A percentile compares a stretch with the other conserved stretches of the same genome.
Conservation (phyloP, 306 rosid genomes). For the Gastrolobium bilobum region DNA sequence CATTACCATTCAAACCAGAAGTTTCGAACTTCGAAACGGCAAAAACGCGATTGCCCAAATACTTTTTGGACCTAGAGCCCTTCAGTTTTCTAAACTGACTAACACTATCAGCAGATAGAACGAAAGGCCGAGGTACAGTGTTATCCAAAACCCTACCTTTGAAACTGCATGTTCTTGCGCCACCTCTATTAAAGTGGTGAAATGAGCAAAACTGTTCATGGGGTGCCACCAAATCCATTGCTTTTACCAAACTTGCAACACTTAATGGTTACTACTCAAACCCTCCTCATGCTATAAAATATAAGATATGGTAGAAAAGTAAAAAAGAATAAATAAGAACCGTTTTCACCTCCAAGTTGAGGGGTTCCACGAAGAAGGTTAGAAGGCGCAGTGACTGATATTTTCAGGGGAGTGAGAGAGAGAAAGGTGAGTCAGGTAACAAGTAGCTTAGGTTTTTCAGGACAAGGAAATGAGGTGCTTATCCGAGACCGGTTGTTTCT, state of each 20-base stretch:
- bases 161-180: constrained; percentile 39
- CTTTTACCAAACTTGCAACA: neutral
- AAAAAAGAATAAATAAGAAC: neutral
- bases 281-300: neutral
- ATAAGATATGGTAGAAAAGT: no score
- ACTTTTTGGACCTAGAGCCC: constrained; percentile 33
- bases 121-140: constrained; percentile 43
- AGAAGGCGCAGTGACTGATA: neutral
- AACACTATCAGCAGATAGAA: constrained; percentile 43
- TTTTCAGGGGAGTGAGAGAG: no score
- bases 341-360: neutral
- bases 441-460: no score
- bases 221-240: constrained; percentile 47
- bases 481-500: neutral
- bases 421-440: no score
- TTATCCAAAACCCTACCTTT: constrained; percentile 46
- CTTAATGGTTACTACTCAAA: neutral
- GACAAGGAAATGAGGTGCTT: neutral
- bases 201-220: constrained; percentile 62
- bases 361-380: neutral
- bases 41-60: constrained; percentile 47
- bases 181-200: constrained; percentile 48
- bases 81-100: constrained; percentile 32
- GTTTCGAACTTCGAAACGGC: constrained; percentile 63
- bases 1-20: constrained; percentile 64